Base-by-base conservation (phyloP, 129 eudicot species). In the Calendula officinalis region DNA sequence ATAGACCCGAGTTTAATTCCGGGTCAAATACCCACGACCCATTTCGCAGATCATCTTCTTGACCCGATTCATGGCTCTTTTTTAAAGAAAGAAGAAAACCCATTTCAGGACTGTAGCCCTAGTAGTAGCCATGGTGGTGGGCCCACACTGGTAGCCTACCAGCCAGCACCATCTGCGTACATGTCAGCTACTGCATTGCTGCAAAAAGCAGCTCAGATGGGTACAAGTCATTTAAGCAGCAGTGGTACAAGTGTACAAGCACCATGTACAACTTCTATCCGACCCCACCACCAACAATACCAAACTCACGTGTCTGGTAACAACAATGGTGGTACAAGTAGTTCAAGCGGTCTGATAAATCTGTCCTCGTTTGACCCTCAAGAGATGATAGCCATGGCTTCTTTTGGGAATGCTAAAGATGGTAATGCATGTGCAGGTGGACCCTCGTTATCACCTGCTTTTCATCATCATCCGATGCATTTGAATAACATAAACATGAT, bases 131-230 rank as follows among this genome's bases (percentile, higher is more conserved):
- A 14, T 45, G 65, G 40, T 69, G 53, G 59, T 57, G 86, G 90
- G 56, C 87, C 96, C 77, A 75, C 81, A 15, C 61, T 72, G 51
- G 71, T 72, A 60, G 63, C 81, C 55, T 75, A 77, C 83, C 85
- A 76, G 56, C 86, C 74, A 63, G 14, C 79, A 48, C 66, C 83
- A 36, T 37, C 90, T 44, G 78, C 95, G 9, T 89, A 92, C 84
- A 85, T 86, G 82, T 94, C 99, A 67, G 99, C 99, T 55, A 94
- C 97, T 64, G 95, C 97, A 70, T 80, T 94, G 95, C 87, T 94
- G 73, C 99, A 94, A 77, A 88, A 83, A 77, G 99, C 99, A 75
- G 95, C 95, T 43, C 92, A 88, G 77, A 85, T 94, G 84, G 99
- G 97, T 72, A 78, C 96, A 58, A 76, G 11, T 64, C 71, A 78